Base-by-base conservation (phyloP, 306 rosid genomes). In the Sesbania bispinosa region DNA sequence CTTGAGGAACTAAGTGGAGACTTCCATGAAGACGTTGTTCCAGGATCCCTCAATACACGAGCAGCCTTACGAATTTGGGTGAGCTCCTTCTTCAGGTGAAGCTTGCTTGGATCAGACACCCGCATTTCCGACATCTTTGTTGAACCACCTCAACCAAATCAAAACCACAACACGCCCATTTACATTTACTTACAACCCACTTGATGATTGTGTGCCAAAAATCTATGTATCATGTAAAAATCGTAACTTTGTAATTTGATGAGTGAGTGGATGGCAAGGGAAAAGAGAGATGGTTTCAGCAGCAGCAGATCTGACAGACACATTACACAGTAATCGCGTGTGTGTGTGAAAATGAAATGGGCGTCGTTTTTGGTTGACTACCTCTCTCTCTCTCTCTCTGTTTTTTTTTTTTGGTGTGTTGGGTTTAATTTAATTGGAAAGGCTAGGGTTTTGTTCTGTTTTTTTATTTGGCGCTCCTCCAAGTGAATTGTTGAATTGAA, bases 41-140 rank as follows among this genome's bases (percentile, higher is more conserved):
- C 99, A 0, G 99, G 99, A 89, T 94, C 99, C 42, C 99, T 90
- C 19, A 94, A 81, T 6, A 83, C 83, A 9, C 99, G 85, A 35
- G 99, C 87, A 26, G 99, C 99, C 66, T 94, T 94, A 0, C 97
- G 96, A 77, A 94, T 94, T 88, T 94, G 97, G 51, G 96, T 87
- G 6, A 91, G 94, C 66, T 94, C 99, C 84, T 83, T 91, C 77
- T 82, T 90, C 85, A 91, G 75, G 58, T 88, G 97, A 5, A 89
- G 95, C 77, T 83, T 87, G 78, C 96, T 88, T 16, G 84, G 96
- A 82, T 90, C 91, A 69, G 91, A 89, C 11, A 77, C 78, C 9
- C 91, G 79, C 77, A 62, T 83, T 72, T 88, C 93, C n/a, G 87
- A 76, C 96, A 80, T n/a, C n/a, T n/a, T n/a, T 26, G 23, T 3